Percentiles rank a stretch among this genome's conserved stretches.
Conservation (phyloP, 768 basidiomycete species). For the Rhizopogon rudus region DNA sequence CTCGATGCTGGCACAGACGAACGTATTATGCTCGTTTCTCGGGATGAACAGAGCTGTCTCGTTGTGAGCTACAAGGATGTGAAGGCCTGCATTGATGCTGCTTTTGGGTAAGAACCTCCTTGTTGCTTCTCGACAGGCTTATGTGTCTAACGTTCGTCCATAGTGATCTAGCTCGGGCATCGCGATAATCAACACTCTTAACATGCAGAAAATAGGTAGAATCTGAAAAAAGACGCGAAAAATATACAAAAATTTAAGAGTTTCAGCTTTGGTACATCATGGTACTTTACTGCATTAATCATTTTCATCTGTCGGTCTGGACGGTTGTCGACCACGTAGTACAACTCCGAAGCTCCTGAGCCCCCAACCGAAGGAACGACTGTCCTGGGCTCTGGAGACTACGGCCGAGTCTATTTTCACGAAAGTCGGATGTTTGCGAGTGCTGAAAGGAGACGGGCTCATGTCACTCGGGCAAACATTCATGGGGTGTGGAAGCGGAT, state of each 20-base stretch:
- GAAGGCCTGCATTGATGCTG: conserved; percentile 77
- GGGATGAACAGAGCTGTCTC: conserved; percentile 95
- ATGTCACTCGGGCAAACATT: neutral
- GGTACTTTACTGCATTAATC: neutral
- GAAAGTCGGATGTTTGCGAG: too few species aligned
- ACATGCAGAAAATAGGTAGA: conserved; percentile 56
- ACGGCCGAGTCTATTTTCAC: too few species aligned
- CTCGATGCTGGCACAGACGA: conserved; percentile 94
- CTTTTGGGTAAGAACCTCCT: conserved; percentile 59
- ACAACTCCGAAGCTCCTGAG: too few species aligned
- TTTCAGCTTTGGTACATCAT: neutral
- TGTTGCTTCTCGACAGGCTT: neutral
- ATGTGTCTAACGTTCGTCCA: neutral
- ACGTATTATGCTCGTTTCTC: conserved; percentile 87
- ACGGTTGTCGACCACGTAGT: neutral
- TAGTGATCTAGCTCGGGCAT: conserved; percentile 42
- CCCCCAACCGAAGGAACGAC: too few species aligned
- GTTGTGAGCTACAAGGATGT: conserved; percentile 92
- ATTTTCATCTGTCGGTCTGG: neutral
- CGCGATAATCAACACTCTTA: conserved; percentile 11
- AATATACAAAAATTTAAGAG: conserved; percentile 29
- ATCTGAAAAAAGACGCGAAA: conserved; percentile 61
- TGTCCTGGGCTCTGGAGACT: too few species aligned
- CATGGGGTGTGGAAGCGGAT: neutral
- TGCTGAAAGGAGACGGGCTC: neutral